These are phyloP conservation scores for Aquilaria yunnanensis DNA, from an alignment of 345 rosid species.

Conservation along the genomic window DNA sequence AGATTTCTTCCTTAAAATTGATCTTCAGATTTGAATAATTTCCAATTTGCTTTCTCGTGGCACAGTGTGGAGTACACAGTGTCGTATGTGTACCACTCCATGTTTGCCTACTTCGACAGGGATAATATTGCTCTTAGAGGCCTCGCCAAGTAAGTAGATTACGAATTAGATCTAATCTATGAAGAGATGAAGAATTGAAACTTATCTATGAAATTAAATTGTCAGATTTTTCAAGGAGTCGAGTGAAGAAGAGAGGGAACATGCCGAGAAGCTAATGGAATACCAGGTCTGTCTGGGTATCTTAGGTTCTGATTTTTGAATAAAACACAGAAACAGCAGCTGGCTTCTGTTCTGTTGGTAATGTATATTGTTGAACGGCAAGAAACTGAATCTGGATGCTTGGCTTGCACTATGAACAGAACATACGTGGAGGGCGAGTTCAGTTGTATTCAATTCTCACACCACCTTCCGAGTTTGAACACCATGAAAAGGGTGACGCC, in stretches of 20 bases:
- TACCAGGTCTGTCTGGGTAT: slow-evolving; percentile 47
- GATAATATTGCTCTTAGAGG: slow-evolving; percentile 75
- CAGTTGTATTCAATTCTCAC: slow-evolving; percentile 45
- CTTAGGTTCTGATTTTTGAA: too few relatives aligned
- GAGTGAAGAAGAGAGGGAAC: slow-evolving; percentile 73
- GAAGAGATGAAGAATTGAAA: neutral
- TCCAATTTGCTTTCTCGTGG: slow-evolving; percentile 2
- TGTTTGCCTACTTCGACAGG: slow-evolving; percentile 80
- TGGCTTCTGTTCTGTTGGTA: neutral
- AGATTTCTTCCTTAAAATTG: too few relatives aligned
- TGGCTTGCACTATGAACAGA: slow-evolving; percentile 22
- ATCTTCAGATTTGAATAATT: too few relatives aligned
- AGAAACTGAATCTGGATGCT: neutral
- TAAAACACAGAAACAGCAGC: too few relatives aligned
- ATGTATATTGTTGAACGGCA: neutral
- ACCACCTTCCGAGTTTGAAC: slow-evolving; percentile 65
- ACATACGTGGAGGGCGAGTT: slow-evolving; percentile 70
- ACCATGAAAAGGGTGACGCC: slow-evolving; percentile 78
- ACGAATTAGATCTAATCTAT: neutral
- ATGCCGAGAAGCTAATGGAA: slow-evolving; percentile 77
- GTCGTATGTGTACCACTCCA: slow-evolving; percentile 71
- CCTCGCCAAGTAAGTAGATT: slow-evolving; percentile 47
- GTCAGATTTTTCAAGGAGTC: slow-evolving; percentile 74
- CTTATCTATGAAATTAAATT: slow-evolving; percentile 7
- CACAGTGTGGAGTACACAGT: slow-evolving; percentile 74